phyloP scores from a whole-genome alignment of 2,329 filamentous ascomycete genomes.

The Xylariales sp. region DNA sequence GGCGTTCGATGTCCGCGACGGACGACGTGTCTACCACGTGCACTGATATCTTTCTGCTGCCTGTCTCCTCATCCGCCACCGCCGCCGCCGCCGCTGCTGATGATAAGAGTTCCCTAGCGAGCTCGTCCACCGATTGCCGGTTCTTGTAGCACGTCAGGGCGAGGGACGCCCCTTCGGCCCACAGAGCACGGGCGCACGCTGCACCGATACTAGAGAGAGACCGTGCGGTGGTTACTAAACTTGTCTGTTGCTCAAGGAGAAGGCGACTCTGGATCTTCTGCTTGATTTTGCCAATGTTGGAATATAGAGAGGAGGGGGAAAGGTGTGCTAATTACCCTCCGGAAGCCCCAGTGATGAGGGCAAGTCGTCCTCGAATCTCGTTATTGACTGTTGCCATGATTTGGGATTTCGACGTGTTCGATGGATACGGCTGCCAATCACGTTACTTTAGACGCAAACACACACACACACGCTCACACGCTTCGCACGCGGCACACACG shows the following conservation, averaged over 20 bases:
- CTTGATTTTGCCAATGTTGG: no score
- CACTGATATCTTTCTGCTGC: conserved; percentile 34
- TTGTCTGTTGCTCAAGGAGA: background rate
- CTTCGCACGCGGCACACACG: no score
- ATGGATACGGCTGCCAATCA: background rate
- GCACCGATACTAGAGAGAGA: conserved; percentile 25
- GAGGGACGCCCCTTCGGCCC: conserved; percentile 27
- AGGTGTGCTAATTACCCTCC: conserved; percentile 29
- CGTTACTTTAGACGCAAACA: background rate
- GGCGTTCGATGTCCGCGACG: conserved; percentile 44
- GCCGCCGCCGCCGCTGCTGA: conserved; percentile 4
- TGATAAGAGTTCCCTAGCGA: conserved; percentile 19
- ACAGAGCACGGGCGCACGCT: conserved; percentile 26
- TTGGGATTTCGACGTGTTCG: background rate
- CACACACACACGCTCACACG: no score
- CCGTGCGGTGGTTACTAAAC: background rate
- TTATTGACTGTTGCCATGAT: conserved; percentile 26
- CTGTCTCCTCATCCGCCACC: conserved; percentile 22
- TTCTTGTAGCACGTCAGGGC: conserved; percentile 27
- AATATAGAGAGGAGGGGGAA: no score
- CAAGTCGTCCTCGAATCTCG: conserved; percentile 25
- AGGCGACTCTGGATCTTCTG: background rate
- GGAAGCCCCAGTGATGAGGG: conserved; percentile 29
- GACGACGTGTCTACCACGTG: conserved; percentile 57
- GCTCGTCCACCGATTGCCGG: conserved; percentile 19